phyloP scores from a whole-genome alignment of 2,329 filamentous ascomycete genomes.

The Trichoderma sp. region DNA sequence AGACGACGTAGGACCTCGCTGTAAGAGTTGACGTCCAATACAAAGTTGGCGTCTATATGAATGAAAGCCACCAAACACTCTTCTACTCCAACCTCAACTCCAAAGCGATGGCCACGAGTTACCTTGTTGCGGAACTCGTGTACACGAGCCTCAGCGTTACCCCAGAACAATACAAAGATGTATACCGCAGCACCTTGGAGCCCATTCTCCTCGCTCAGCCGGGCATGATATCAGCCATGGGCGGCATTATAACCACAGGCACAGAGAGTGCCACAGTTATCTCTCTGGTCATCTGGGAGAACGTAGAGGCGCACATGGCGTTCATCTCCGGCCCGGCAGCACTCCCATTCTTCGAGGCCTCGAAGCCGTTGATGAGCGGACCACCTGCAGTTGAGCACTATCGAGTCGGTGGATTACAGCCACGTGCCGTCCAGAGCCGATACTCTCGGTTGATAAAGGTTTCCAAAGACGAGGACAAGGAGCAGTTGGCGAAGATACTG shows the following conservation, averaged over 20 bases:
- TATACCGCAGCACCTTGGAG: constrained; percentile 1
- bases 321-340: not conserved
- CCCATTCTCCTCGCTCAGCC: constrained; percentile 5
- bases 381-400: constrained; percentile 15
- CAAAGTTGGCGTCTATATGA: too few relatives aligned
- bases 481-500: not conserved
- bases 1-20: not conserved
- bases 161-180: not conserved
- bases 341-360: not conserved
- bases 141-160: not conserved
- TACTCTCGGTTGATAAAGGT: not conserved
- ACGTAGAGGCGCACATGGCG: not conserved
- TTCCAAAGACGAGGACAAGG: not conserved
- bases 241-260: not conserved
- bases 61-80: too few relatives aligned
- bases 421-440: not conserved
- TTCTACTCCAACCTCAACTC: not conserved
- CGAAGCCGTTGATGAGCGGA: not conserved
- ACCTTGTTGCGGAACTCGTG: constrained; percentile 12
- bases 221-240: not conserved
- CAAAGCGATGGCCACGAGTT: not conserved
- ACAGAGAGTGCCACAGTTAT: not conserved
- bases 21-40: not conserved
- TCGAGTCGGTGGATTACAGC: not conserved
- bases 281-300: constrained; percentile 11